Percentiles rank a stretch among this genome's conserved stretches.
These are phyloP conservation scores for Kurtzmaniella quercitrusa DNA, from an alignment of 1,139 yeast genomes.

Conservation along the genomic window DNA sequence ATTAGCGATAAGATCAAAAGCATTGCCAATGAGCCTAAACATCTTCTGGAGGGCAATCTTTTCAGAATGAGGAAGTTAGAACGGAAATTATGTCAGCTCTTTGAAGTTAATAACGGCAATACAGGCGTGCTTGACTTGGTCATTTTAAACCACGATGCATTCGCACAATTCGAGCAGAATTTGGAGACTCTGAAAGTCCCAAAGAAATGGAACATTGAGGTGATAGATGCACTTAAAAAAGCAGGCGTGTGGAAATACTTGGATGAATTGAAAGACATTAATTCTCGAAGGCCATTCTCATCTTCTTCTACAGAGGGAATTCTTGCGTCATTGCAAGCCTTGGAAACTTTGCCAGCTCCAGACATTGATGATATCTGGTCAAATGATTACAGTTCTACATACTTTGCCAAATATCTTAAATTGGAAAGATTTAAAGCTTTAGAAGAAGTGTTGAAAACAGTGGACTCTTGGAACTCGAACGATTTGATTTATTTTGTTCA, in stretches of 20 bases:
- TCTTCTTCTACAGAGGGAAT: neutral
- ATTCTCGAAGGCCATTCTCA: too few relatives aligned
- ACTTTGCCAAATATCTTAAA: neutral
- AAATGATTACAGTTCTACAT: neutral
- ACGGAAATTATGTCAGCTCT: constrained; percentile 2
- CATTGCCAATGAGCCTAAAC: constrained; percentile 9
- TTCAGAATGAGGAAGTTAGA: constrained; percentile 2
- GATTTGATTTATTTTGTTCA: neutral
- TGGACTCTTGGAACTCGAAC: neutral
- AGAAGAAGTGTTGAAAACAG: neutral
- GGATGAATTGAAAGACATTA: neutral
- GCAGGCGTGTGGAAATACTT: neutral
- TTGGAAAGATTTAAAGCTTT: neutral
- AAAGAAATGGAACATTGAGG: neutral
- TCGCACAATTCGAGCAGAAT: constrained; percentile 20
- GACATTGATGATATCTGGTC: neutral
- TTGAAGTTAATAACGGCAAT: constrained; percentile 23
- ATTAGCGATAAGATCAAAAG: constrained; percentile 10
- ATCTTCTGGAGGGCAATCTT: neutral
- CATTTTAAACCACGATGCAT: constrained; percentile 21
- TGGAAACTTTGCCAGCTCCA: neutral
- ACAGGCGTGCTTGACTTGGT: constrained; percentile 33
- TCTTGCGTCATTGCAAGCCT: neutral
- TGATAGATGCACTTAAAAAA: neutral
- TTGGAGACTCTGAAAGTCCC: constrained; percentile 9